Base-by-base conservation (phyloP, 2,329 filamentous ascomycete genomes). In the Ambrosiella cleistominuta region DNA sequence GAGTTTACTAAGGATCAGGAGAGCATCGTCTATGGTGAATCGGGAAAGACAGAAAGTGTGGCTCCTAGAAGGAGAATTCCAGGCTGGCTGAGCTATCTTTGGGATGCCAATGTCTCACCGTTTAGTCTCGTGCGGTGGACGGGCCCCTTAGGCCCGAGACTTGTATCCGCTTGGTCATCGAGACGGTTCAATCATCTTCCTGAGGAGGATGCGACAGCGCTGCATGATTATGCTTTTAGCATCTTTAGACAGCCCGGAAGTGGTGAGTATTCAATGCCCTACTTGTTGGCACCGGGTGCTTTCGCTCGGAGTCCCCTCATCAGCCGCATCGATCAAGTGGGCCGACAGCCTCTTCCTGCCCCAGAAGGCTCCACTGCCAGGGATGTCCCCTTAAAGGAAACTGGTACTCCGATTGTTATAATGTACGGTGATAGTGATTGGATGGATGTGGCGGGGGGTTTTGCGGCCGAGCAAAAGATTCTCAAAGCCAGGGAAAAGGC, bases 341-440 rank as follows among this genome's bases (percentile, higher is more conserved):
- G 91, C 1, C 78, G 91, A n/a, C 87, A 94, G 67, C 63, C 70
- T 6, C 68, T 79, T 60, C 52, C 60, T 1, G 36, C 44, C 7
- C 64, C 65, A 54, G 65, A 65, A 2, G 59, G 66, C 5, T 63
- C 66, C 7, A 64, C 64, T 27, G 62, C 60, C 7, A 61, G 63
- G 8, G 59, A 64, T 13, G 59, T 65, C 45, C 61, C 61, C 39
- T 27, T 63, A 9, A 70, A 67, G 59, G 78, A 81, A 64, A 85
- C 77, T 0, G 89, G 90, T 1, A 75, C 89, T 54, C 91, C 93
- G 0, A 75, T 97, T 38, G 79, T 97, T 7, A 80, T 98, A 67
- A 90, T 97, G 86, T 98, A 98, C 67, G 93, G 93, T 62, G 90
- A 97, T 65, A 83, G 93, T 66, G 93, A 98, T 73, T 98, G 93